Conservation (phyloP, 257 asterid genomes). For the Nicotiana paniculata region DNA sequence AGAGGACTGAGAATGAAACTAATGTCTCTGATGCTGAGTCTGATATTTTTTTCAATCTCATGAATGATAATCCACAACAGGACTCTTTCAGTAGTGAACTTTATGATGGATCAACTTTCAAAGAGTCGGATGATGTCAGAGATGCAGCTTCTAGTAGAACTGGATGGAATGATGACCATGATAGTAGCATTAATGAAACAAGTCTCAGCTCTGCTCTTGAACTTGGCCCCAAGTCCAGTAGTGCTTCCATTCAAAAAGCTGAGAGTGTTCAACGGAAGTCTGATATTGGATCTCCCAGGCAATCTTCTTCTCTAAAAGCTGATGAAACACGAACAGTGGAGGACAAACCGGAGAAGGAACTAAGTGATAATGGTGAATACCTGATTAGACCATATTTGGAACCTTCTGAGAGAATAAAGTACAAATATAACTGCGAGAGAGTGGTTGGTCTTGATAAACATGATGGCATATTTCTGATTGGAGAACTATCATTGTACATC, state of each 20-base stretch:
- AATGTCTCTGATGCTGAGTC: slow-evolving; percentile 48
- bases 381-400: slow-evolving; percentile 91
- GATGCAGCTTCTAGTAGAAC: slow-evolving; percentile 67
- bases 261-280: slow-evolving; percentile 72
- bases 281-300: slow-evolving; percentile 73
- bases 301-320: slow-evolving; percentile 49
- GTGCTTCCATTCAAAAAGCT: slow-evolving; percentile 57
- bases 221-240: slow-evolving; percentile 71
- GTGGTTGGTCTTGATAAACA: slow-evolving; percentile 98
- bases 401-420: slow-evolving; percentile 78
- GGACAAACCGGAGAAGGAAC: slow-evolving; percentile 76
- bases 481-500: slow-evolving; percentile 80
- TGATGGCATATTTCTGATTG: slow-evolving; percentile 91
- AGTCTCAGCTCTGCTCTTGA: slow-evolving; percentile 93
- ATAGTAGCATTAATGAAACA: slow-evolving; percentile 80
- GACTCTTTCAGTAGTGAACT: slow-evolving; percentile 53
- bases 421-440: slow-evolving; percentile 93
- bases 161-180: slow-evolving; percentile 88
- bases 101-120: slow-evolving; percentile 61
- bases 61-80: slow-evolving; percentile 50
- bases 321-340: slow-evolving; percentile 65
- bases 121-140: slow-evolving; percentile 63
- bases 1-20: slow-evolving; percentile 51
- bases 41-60: slow-evolving; percentile 51
- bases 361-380: slow-evolving; percentile 91